Conservation (phyloP, 176 grass and related monocot genomes). For the Oryza coarctata region DNA sequence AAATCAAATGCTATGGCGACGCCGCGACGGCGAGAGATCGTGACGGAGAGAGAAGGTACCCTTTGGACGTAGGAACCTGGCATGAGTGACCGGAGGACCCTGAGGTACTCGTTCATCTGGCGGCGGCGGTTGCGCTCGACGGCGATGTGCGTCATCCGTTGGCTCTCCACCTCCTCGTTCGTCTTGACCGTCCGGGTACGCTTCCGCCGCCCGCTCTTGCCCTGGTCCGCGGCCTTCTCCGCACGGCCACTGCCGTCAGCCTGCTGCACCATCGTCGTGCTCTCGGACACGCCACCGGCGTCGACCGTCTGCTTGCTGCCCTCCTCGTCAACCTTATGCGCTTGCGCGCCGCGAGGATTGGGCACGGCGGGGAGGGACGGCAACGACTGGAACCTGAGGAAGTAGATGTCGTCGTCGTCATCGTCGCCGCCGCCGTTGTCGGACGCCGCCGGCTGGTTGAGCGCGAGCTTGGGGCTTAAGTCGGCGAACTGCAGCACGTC, state of each 20-base stretch:
- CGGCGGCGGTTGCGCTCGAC: constrained; percentile 81
- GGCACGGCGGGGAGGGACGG: not conserved
- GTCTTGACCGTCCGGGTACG: constrained; percentile 61
- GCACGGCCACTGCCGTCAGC: not conserved
- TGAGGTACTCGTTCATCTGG: constrained; percentile 89
- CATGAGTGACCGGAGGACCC: constrained; percentile 71
- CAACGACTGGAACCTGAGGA: constrained; percentile 71
- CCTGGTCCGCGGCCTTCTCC: constrained; percentile 34
- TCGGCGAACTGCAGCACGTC: constrained; percentile 93
- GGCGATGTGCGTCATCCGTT: constrained; percentile 93
- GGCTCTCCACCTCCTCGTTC: constrained; percentile 87
- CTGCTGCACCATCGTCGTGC: constrained; percentile 50
- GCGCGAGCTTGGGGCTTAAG: constrained; percentile 82
- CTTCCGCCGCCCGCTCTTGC: constrained; percentile 76
- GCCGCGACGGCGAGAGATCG: not conserved
- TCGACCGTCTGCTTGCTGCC: constrained; percentile 41
- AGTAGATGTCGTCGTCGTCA: constrained; percentile 48
- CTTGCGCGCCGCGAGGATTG: not conserved
- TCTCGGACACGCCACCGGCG: constrained; percentile 37
- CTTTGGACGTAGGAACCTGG: constrained; percentile 89
- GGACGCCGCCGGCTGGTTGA: constrained; percentile 56
- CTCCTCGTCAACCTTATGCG: not conserved
- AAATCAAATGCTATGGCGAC: not conserved
- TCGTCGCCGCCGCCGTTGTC: constrained; percentile 22
- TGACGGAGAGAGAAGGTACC: constrained; percentile 10